These are phyloP conservation scores for Penstemon newberryi DNA, from an alignment of 257 asterid genomes.

Conservation along the genomic window DNA sequence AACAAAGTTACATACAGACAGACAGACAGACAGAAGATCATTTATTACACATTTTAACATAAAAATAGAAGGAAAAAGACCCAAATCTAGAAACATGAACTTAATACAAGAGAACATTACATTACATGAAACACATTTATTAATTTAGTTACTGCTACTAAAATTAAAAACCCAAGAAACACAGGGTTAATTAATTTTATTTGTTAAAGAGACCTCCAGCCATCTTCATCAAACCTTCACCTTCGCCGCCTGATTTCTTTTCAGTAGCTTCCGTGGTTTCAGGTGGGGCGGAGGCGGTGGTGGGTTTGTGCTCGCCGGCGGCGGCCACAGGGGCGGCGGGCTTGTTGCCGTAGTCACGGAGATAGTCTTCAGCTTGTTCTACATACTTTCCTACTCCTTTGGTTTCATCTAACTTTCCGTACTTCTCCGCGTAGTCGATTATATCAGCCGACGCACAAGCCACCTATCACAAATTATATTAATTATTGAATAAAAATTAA, in stretches of 20 bases:
- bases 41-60: too few relatives aligned
- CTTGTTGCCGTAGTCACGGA: slow-evolving; percentile 37
- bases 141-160: too few relatives aligned
- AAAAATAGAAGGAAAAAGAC: too few relatives aligned
- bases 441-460: slow-evolving; percentile 55
- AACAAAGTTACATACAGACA: too few relatives aligned
- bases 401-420: slow-evolving; percentile 51
- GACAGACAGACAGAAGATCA: too few relatives aligned
- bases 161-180: too few relatives aligned
- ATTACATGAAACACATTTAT: too few relatives aligned
- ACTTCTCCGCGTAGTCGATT: slow-evolving; percentile 39
- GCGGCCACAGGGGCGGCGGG: slow-evolving; percentile 13
- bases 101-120: too few relatives aligned
- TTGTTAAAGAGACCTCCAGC: slow-evolving; percentile 21
- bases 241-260: slow-evolving; percentile 5
- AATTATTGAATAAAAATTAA: too few relatives aligned
- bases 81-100: too few relatives aligned
- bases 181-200: background rate
- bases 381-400: slow-evolving; percentile 56
- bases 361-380: slow-evolving; percentile 59
- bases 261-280: background rate
- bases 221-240: background rate
- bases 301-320: slow-evolving; percentile 19
- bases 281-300: slow-evolving; percentile 12
- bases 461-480: slow-evolving; percentile 3